Evolutionary conservation across 2,329 filamentous ascomycete species (phyloP).

Genomic region (Sclerotinia nivalis): DNA sequence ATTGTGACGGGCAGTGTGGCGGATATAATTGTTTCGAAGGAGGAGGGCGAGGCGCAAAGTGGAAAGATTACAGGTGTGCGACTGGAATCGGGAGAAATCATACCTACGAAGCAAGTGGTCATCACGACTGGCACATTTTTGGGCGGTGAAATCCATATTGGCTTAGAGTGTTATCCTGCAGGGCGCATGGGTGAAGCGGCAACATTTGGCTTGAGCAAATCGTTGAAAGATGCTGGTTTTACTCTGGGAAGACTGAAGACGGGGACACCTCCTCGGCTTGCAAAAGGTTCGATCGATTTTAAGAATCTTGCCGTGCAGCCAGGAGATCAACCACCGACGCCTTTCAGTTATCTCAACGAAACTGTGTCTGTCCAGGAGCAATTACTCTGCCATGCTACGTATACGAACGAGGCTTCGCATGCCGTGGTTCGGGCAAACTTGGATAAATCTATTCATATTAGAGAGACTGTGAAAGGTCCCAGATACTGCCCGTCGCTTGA

Average conservation of each 20-base stretch:
- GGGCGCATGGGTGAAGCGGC: conserved; percentile 93
- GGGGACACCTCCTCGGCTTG: conserved; percentile 86
- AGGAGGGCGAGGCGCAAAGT: conserved; percentile 51
- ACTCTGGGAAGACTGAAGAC: conserved; percentile 89
- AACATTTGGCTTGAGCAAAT: conserved; percentile 89
- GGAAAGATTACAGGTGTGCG: conserved; percentile 81
- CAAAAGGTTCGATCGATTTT: conserved; percentile 80
- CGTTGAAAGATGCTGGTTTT: conserved; percentile 84
- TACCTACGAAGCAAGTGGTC: conserved; percentile 78
- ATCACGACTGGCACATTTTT: conserved; percentile 97
- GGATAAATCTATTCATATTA: conserved; percentile 95
- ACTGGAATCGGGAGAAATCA: conserved; percentile 81
- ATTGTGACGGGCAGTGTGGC: conserved; percentile 86
- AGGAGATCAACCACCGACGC: conserved; percentile 82
- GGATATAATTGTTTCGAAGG: conserved; percentile 77
- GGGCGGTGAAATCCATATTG: conserved; percentile 95
- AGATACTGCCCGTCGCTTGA: conserved; percentile 95
- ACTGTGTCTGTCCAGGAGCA: conserved; percentile 77
- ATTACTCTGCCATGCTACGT: conserved; percentile 80
- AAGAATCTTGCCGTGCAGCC: conserved; percentile 67
- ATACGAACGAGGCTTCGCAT: conserved; percentile 82
- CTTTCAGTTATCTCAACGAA: conserved; percentile 89
- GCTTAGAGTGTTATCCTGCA: conserved; percentile 78
- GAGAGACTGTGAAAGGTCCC: conserved; percentile 90
- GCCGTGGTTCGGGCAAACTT: conserved; percentile 83